A percentile compares a stretch with the other conserved stretches of the same genome.
These are phyloP conservation scores for Kodamaea laetipori DNA, from an alignment of 805 yeast species.

Conservation along the genomic window DNA sequence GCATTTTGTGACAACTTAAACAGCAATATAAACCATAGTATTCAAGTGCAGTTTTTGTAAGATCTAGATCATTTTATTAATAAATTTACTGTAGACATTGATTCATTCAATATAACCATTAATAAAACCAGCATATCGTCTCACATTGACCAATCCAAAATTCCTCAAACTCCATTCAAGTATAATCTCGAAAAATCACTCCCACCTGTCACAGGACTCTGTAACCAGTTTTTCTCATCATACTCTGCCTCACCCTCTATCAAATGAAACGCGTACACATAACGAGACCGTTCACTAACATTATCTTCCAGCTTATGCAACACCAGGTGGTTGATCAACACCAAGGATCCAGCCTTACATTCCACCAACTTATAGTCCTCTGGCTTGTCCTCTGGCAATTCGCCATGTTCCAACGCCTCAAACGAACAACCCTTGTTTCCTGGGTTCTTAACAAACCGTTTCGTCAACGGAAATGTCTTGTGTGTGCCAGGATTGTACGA, in stretches of 20 bases:
- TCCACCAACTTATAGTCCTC: constrained; percentile 50
- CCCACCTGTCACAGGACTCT: constrained; percentile 68
- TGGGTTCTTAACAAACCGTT: constrained; percentile 61
- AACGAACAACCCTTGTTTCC: constrained; percentile 61
- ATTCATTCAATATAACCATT: no score
- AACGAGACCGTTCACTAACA: constrained; percentile 56
- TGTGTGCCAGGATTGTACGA: constrained; percentile 74
- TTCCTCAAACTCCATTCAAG: no score
- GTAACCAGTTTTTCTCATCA: constrained; percentile 74
- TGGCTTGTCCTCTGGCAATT: constrained; percentile 31
- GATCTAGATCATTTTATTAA: no score
- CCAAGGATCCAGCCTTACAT: constrained; percentile 72
- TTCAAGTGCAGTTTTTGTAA: no score
- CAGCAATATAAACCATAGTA: no score
- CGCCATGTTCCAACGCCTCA: constrained; percentile 30
- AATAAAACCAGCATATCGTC: no score
- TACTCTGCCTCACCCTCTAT: constrained; percentile 67
- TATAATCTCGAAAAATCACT: constrained; percentile 56
- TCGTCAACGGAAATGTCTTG: constrained; percentile 52
- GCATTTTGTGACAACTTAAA: no score
- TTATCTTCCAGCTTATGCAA: constrained; percentile 72
- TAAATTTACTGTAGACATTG: no score
- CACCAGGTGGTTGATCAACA: constrained; percentile 70
- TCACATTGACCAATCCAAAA: no score
- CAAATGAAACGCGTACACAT: constrained; percentile 78